Conservation (phyloP, 2,329 filamentous ascomycete species). For the Aspergillus pseudoglaucus region DNA sequence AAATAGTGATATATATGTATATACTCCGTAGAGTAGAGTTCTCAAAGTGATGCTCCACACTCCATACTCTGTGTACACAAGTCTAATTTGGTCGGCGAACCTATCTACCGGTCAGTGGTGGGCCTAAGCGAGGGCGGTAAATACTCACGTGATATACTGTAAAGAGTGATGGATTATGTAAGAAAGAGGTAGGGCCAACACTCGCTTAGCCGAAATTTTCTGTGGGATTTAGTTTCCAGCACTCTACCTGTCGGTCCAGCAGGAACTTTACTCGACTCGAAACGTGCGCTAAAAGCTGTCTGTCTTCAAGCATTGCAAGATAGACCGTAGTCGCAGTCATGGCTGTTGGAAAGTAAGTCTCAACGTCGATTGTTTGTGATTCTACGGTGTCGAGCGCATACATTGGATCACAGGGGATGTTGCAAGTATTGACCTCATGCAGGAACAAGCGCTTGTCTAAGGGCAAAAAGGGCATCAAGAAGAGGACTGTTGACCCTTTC, state of each 20-base stretch:
- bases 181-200: slow-evolving; percentile 27
- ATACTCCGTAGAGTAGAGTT: too few species aligned
- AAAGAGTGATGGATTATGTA: slow-evolving; percentile 20
- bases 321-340: slow-evolving; percentile 58
- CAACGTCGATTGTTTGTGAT: slow-evolving; percentile 1
- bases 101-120: too few species aligned
- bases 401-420: not conserved
- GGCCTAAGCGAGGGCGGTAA: too few species aligned
- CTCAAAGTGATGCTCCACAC: too few species aligned
- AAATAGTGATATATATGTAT: too few species aligned
- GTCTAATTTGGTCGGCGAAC: too few species aligned
- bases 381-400: not conserved
- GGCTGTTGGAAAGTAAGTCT: slow-evolving; percentile 70
- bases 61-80: too few species aligned
- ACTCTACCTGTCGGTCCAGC: slow-evolving; percentile 27
- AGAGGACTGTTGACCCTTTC: slow-evolving; percentile 97
- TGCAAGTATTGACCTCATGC: slow-evolving; percentile 11
- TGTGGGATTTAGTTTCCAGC: slow-evolving; percentile 39
- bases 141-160: not conserved
- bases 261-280: slow-evolving; percentile 30
- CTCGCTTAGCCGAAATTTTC: slow-evolving; percentile 42
- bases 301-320: slow-evolving; percentile 36
- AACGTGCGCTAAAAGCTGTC: slow-evolving; percentile 36
- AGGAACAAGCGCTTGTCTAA: slow-evolving; percentile 99
- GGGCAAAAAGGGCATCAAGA: slow-evolving; percentile 99